These are phyloP conservation scores for Cytospora piceicola DNA, from an alignment of 2,329 filamentous ascomycete species.

Conservation along the genomic window DNA sequence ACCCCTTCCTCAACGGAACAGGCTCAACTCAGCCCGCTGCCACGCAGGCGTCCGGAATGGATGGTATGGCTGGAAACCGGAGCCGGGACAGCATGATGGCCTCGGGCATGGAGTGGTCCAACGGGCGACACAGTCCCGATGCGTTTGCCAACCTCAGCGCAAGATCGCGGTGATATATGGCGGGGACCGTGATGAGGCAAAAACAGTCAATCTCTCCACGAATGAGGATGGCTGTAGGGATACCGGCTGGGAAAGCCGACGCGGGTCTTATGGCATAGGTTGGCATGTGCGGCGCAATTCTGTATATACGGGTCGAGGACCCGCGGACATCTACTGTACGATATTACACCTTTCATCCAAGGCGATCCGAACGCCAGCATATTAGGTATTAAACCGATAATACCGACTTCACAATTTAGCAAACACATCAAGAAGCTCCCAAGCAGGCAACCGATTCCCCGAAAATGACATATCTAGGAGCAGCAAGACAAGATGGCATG, in stretches of 20 bases:
- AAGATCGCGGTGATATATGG: constrained; percentile 47
- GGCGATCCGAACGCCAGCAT: constrained; percentile 7
- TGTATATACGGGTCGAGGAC: constrained; percentile 13
- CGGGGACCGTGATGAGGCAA: constrained; percentile 3
- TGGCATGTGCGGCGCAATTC: constrained; percentile 6
- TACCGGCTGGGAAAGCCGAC: constrained; percentile 9
- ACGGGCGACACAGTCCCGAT: constrained; percentile 77
- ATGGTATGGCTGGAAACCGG: constrained; percentile 45
- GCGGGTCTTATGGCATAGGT: constrained; percentile 7
- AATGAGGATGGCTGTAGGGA: constrained; percentile 13
- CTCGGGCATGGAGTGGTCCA: constrained; percentile 66
- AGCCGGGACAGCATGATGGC: constrained; percentile 76
- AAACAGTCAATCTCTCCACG: constrained; percentile 6
- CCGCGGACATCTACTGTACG: constrained; percentile 17
- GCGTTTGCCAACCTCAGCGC: constrained; percentile 78
- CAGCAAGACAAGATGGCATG: background rate
- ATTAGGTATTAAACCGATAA: background rate
- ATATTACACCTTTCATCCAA: constrained; percentile 11
- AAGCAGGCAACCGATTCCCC: background rate
- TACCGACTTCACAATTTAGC: background rate
- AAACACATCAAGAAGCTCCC: background rate
- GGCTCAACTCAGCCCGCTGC: constrained; percentile 35
- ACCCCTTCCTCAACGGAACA: constrained; percentile 57
- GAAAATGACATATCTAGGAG: background rate
- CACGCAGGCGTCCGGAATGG: constrained; percentile 30